phyloP scores from a whole-genome alignment of 2,329 filamentous ascomycete genomes.

The Herpotrichia juniperi region DNA sequence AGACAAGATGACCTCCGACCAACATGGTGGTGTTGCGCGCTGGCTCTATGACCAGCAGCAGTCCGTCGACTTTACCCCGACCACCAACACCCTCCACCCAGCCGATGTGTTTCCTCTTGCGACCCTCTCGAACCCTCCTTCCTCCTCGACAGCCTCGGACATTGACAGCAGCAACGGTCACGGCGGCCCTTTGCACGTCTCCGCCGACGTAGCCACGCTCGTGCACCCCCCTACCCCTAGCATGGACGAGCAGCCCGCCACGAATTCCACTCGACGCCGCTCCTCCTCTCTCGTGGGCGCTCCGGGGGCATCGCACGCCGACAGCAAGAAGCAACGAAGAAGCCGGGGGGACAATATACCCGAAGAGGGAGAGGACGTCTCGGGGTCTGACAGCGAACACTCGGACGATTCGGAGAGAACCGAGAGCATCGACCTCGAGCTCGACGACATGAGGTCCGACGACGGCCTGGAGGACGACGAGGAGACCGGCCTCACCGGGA shows the following conservation, averaged over 20 bases:
- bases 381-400: slow-evolving; percentile 28
- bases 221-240: slow-evolving; percentile 39
- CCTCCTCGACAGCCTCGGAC: slow-evolving; percentile 36
- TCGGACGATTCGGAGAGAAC: slow-evolving; percentile 43
- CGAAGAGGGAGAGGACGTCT: slow-evolving; percentile 41
- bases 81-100: slow-evolving; percentile 36
- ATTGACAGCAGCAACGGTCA: slow-evolving; percentile 18
- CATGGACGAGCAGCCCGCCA: slow-evolving; percentile 33
- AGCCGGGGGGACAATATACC: slow-evolving; percentile 39
- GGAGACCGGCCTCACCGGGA: slow-evolving; percentile 81
- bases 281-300: slow-evolving; percentile 42
- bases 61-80: slow-evolving; percentile 24
- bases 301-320: slow-evolving; percentile 22
- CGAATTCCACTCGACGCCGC: slow-evolving; percentile 35
- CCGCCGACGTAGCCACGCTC: slow-evolving; percentile 31
- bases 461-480: slow-evolving; percentile 82
- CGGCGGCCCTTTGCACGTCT: slow-evolving; percentile 16
- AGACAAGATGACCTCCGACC: slow-evolving; percentile 20
- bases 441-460: slow-evolving; percentile 67
- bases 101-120: slow-evolving; percentile 45
- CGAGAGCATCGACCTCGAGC: slow-evolving; percentile 59
- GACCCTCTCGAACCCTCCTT: slow-evolving; percentile 42
- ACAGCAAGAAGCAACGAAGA: slow-evolving; percentile 33
- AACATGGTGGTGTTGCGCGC: slow-evolving; percentile 25
- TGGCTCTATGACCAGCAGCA: slow-evolving; percentile 39